Evolutionary conservation across 306 rosid genomes (phyloP).

Genomic region (Medicago ruthenica): DNA sequence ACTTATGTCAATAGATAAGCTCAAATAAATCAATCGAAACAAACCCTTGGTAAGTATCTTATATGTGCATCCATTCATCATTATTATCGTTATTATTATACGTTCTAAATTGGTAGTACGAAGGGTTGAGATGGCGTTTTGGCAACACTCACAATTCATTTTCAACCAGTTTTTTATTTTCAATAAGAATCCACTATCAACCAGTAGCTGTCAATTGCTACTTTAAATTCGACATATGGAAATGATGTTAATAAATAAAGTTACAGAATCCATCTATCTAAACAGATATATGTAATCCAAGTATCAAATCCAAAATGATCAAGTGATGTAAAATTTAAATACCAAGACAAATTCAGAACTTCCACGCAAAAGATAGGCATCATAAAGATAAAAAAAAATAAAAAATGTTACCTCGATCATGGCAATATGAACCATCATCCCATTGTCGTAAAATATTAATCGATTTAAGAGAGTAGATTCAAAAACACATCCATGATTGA

Average conservation of each 20-base stretch:
- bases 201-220: not conserved
- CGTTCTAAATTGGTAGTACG: too few species aligned
- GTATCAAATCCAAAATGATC: not conserved
- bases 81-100: too few species aligned
- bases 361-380: not conserved
- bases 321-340: not conserved
- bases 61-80: too few species aligned
- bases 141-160: too few species aligned
- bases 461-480: not conserved
- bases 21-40: not conserved
- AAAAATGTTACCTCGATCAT: not conserved
- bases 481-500: too few species aligned
- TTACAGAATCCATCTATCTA: not conserved
- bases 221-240: not conserved
- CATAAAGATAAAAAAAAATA: not conserved
- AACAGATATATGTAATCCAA: not conserved
- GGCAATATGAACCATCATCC: not conserved
- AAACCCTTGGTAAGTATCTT: too few species aligned
- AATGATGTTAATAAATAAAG: too few species aligned
- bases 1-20: too few species aligned
- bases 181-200: too few species aligned
- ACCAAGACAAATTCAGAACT: not conserved
- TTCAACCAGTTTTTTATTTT: too few species aligned
- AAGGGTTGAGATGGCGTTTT: too few species aligned
- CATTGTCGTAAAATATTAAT: not conserved